These are phyloP conservation scores for Uromyces viciae-fabae DNA, from an alignment of 1,284 basidiomycete species.

Conservation along the genomic window DNA sequence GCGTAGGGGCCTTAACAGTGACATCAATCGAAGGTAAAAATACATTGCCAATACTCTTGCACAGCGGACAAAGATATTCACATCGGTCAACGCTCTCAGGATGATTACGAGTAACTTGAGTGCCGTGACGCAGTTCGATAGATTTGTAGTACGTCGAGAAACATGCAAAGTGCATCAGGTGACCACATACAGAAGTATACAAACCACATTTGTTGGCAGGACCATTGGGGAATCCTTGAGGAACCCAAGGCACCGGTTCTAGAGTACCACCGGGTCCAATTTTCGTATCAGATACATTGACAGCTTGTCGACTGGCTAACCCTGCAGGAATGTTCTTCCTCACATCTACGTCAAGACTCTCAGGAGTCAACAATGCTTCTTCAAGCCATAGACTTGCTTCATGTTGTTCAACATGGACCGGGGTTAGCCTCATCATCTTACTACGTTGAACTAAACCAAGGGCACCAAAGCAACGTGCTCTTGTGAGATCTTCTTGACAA, in stretches of 20 bases:
- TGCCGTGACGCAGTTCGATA: constrained; percentile 79
- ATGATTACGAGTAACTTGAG: constrained; percentile 87
- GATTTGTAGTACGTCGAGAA: constrained; percentile 85
- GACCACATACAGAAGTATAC: constrained; percentile 83
- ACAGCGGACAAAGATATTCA: constrained; percentile 97
- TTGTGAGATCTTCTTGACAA: constrained; percentile 87
- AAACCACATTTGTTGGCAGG: constrained; percentile 75
- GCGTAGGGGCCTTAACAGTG: constrained; percentile 61
- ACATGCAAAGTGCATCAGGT: constrained; percentile 95
- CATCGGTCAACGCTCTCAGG: constrained; percentile 86
- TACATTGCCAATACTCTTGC: constrained; percentile 92
- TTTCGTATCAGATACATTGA: constrained; percentile 56
- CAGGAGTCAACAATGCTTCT: constrained; percentile 67
- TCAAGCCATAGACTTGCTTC: constrained; percentile 65
- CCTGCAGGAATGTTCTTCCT: constrained; percentile 54
- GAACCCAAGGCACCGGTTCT: constrained; percentile 55
- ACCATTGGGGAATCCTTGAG: constrained; percentile 68
- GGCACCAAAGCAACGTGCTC: constrained; percentile 72
- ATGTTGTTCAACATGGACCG: constrained; percentile 60
- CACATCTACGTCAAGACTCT: constrained; percentile 62
- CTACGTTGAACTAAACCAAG: constrained; percentile 89
- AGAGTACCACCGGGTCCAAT: constrained; percentile 56
- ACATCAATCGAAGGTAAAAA: constrained; percentile 72
- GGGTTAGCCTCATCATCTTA: constrained; percentile 73
- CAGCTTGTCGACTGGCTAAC: constrained; percentile 51